Conservation (phyloP, 305 asterid species). For the Fraxinus albicans region DNA sequence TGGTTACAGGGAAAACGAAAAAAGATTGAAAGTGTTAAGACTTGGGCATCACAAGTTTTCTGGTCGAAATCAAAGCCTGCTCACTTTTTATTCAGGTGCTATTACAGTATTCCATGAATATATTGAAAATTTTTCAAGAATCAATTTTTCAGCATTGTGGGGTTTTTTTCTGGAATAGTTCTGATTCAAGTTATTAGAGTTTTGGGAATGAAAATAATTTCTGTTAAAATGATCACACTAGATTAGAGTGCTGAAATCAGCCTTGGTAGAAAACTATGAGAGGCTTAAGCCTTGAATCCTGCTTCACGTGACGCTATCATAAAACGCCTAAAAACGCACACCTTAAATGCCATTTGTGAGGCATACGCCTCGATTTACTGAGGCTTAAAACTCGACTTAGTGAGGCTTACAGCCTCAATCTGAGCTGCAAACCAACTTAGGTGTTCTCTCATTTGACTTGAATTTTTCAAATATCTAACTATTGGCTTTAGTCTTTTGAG, state of each 20-base stretch:
- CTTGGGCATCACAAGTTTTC: background rate
- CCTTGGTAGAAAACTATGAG: background rate
- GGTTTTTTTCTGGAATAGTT: background rate
- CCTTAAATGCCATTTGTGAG: background rate
- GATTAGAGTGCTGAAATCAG: background rate
- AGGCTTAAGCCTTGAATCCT: background rate
- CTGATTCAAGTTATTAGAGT: background rate
- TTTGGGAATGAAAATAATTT: background rate
- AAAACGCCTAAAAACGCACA: background rate
- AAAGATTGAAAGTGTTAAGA: background rate
- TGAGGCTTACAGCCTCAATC: background rate
- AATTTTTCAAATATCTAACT: background rate
- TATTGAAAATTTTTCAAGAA: background rate
- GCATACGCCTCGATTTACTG: background rate
- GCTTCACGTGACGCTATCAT: background rate
- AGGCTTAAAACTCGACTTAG: background rate
- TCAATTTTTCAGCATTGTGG: background rate
- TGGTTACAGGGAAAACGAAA: background rate
- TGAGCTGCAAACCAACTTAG: background rate
- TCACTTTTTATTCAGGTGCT: background rate
- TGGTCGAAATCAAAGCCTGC: background rate
- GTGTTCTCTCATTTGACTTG: background rate
- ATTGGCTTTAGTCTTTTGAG: background rate
- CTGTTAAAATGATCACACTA: background rate
- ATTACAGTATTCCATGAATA: background rate